Conservation (phyloP, 2,329 filamentous ascomycete species). For the Chrysoporthe puriensis region DNA sequence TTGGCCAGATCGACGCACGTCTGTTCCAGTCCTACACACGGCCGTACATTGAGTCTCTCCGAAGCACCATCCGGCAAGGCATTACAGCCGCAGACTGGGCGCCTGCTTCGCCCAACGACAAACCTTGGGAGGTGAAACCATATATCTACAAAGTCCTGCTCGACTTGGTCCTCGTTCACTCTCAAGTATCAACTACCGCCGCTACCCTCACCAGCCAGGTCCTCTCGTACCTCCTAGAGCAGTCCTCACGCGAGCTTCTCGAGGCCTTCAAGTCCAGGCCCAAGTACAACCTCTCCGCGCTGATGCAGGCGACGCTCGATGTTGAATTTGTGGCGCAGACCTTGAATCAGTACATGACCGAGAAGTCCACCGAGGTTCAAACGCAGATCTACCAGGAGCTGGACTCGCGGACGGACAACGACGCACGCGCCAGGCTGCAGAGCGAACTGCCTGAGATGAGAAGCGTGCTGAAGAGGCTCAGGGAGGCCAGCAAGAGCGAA, state of each 20-base stretch:
- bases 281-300: slow-evolving; percentile 74
- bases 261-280: slow-evolving; percentile 72
- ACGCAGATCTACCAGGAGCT: slow-evolving; percentile 90
- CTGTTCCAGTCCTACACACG: slow-evolving; percentile 92
- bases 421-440: slow-evolving; percentile 78
- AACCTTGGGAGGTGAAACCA: slow-evolving; percentile 76
- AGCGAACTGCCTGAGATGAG: slow-evolving; percentile 89
- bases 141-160: slow-evolving; percentile 91
- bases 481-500: slow-evolving; percentile 81
- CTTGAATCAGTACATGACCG: slow-evolving; percentile 84
- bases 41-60: slow-evolving; percentile 70
- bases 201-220: slow-evolving; percentile 78
- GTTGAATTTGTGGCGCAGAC: slow-evolving; percentile 97
- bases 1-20: slow-evolving; percentile 85
- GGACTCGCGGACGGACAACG: slow-evolving; percentile 86
- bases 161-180: slow-evolving; percentile 86
- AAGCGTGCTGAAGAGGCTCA: slow-evolving; percentile 78
- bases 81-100: slow-evolving; percentile 74
- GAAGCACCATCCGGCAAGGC: slow-evolving; percentile 71
- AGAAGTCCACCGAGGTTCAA: slow-evolving; percentile 79
- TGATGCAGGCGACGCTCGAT: slow-evolving; percentile 97
- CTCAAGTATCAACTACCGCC: slow-evolving; percentile 81
- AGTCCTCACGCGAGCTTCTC: slow-evolving; percentile 78
- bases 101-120: slow-evolving; percentile 53
- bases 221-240: slow-evolving; percentile 83